Base-by-base conservation (phyloP, 2,329 filamentous ascomycete species). In the Penicillium hordei region DNA sequence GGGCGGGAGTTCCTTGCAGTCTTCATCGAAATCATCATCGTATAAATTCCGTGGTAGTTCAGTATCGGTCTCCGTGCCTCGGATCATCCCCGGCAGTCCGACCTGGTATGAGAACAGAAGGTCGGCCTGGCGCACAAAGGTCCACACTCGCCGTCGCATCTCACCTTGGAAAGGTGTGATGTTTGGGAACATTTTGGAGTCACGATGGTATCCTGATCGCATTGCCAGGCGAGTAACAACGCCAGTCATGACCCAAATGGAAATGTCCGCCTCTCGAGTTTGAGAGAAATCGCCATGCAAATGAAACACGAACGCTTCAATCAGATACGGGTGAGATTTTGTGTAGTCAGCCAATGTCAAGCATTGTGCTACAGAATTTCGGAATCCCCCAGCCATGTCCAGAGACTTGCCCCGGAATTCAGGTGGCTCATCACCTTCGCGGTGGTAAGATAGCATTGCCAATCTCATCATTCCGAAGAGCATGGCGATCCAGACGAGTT, bases 81-180 rank as follows among this genome's bases (percentile, higher is more conserved):
- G 80, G 44, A 89, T 78, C 83, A 89, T 87, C 66, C 82, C 82
- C 2, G 88, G 88, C 53, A 90, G 76, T 2, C 87, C 87, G 59
- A 89, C 80, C 66, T 89, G 86, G 66, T 88, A 89, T 1, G 85
- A 83, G 27, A 87, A 84, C 4, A 89, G 72, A 3, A 86, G 72
- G 66, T 90, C 88, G 46, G 88, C 79, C 66, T 87, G 84, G 34
- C 78, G 70, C 9, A 81, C 76, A 66, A 78, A 79, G 0, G 75
- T 73, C 79, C 80, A 82, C 17, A 81, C 71, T 39, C 80, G 72
- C 29, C 80, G 72, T 27, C 80, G 75, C 73, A 82, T 85, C 71
- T 88, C 86, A 15, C 83, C 85, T 65, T 86, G 81, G 63, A 86
- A 87, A 3, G 82, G 79, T 5, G 81, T 79, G 57, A 88, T 82